These are phyloP conservation scores for Nothophaeocryptopus gaeumannii DNA, from an alignment of 2,329 filamentous ascomycete species.

Conservation along the genomic window DNA sequence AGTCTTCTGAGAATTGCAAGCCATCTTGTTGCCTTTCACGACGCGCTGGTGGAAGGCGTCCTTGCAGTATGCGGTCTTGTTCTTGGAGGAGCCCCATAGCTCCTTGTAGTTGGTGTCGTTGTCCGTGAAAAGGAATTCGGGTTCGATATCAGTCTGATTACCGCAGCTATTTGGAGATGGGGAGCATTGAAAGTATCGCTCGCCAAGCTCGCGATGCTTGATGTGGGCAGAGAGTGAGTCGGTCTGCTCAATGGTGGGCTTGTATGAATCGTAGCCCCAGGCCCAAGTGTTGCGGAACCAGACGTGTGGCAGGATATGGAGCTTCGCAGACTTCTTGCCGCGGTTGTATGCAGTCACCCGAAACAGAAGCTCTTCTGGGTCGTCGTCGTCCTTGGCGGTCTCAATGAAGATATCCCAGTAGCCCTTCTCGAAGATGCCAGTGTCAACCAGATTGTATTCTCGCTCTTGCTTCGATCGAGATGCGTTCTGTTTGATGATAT, in stretches of 20 bases:
- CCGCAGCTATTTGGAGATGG: constrained; percentile 82
- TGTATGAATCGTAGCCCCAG: constrained; percentile 83
- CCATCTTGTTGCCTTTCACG: constrained; percentile 73
- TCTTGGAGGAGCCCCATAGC: constrained; percentile 69
- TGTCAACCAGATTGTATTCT: constrained; percentile 91
- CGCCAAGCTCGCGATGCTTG: constrained; percentile 75
- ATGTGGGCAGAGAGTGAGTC: constrained; percentile 69
- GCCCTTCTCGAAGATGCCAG: constrained; percentile 79
- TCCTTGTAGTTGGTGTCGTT: constrained; percentile 86
- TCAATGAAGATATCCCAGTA: constrained; percentile 99
- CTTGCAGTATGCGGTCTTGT: constrained; percentile 82
- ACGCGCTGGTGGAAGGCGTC: constrained; percentile 91
- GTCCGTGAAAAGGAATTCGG: constrained; percentile 85
- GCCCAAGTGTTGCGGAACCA: constrained; percentile 98
- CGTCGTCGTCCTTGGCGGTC: constrained; percentile 88
- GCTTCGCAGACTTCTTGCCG: constrained; percentile 80
- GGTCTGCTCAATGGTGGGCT: constrained; percentile 70
- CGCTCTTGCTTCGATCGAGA: constrained; percentile 70
- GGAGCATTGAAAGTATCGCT: constrained; percentile 79
- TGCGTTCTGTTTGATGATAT: constrained; percentile 80
- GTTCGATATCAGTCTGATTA: constrained; percentile 78
- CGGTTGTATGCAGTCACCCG: constrained; percentile 95
- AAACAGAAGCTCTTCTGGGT: constrained; percentile 88
- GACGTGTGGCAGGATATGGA: constrained; percentile 91
- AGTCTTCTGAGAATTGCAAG: constrained; percentile 72